Base-by-base conservation (phyloP, 257 asterid genomes). In the Solanum rostratum region DNA sequence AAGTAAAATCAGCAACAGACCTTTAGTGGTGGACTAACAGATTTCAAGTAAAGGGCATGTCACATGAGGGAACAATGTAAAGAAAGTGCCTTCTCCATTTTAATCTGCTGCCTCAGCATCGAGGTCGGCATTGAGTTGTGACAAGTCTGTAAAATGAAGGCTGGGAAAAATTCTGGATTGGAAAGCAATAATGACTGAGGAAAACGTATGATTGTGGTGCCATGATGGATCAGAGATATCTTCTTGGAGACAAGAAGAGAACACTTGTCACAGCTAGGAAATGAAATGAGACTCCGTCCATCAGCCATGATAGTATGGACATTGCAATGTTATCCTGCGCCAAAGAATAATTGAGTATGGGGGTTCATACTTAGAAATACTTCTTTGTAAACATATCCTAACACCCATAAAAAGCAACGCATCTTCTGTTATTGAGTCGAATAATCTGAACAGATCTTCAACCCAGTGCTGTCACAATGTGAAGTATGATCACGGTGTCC, bases 341-440 rank as follows among this genome's bases (percentile, higher is more conserved):
- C 94, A 94, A 94, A 94, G 90, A 92, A 92, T 91, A 89, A 89
- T 90, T 92, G 94, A 92, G 92, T 85, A 89, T 65, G 91, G 92
- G 90, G 90, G 89, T 85, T 88, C 83, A 90, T 86, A 88, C 93
- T 87, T 84, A 87, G 84, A 88, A 83, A 78, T 60, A 88, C 86
- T 80, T 87, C 82, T 84, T 83, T 83, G 79, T 84, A 88, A 89
- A 86, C 87, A 78, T 86, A 88, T 87, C 91, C 90, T 62, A 86
- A 89, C 87, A 87, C 87, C 93, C 93, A 90, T 79, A 60, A 85
- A 88, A 49, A 87, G 84, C 92, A 85, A 87, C 84, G 84, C 88
- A 88, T 86, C 86, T 88, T 81, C 59, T 50, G 65, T 81, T 63
- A 84, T 76, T 88, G 81, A 55, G 78, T 45, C 65, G 3, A 50